Evolutionary conservation across 2,329 filamentous ascomycete species (phyloP).

Genomic region (Fusarium haematococcum): DNA sequence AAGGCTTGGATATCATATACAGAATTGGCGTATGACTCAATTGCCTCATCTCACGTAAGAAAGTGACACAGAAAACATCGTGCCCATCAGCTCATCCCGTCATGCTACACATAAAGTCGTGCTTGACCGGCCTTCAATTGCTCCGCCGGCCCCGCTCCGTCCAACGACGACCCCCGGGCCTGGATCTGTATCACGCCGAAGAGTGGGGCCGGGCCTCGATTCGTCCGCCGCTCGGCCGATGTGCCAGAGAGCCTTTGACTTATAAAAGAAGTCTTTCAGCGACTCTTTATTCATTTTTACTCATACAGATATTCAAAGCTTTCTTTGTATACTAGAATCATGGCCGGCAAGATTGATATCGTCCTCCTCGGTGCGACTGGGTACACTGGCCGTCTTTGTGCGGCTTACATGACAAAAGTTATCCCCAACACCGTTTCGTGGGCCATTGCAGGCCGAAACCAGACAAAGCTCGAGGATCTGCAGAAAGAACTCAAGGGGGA

Average conservation of each 20-base stretch:
- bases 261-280: not conserved
- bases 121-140: not conserved
- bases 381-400: constrained; percentile 82
- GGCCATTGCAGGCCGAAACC: constrained; percentile 85
- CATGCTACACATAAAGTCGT: not conserved
- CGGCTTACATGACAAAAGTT: constrained; percentile 76
- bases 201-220: constrained; percentile 10
- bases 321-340: not conserved
- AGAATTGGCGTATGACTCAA: not conserved
- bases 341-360: constrained; percentile 41
- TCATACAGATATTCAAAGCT: not conserved
- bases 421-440: constrained; percentile 81
- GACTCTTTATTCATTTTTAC: accelerated
- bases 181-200: constrained; percentile 25
- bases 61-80: not conserved
- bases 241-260: not conserved
- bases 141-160: constrained; percentile 6
- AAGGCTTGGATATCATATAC: not conserved
- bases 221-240: constrained; percentile 17
- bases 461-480: constrained; percentile 75
- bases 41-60: not conserved
- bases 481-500: constrained; percentile 52
- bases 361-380: constrained; percentile 72
- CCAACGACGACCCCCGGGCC: constrained; percentile 2
- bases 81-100: not conserved